Conservation (phyloP, 2,329 filamentous ascomycete species). For the Hypoxylon sp. region DNA sequence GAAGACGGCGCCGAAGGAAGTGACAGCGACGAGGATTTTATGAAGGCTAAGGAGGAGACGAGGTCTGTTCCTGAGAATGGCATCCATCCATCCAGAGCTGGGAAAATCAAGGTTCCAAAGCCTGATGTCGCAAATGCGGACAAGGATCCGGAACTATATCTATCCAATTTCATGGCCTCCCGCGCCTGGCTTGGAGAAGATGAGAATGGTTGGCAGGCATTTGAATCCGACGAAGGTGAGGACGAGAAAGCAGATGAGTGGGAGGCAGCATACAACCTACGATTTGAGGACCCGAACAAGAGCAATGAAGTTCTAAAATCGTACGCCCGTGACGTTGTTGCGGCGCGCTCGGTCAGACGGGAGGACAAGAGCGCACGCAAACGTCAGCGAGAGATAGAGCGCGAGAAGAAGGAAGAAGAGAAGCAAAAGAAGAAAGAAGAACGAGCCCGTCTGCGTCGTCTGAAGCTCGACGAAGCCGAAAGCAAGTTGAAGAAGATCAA, state of each 20-base stretch:
- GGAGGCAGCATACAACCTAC: constrained; percentile 93
- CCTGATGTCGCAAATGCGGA: constrained; percentile 82
- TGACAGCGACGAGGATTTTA: constrained; percentile 78
- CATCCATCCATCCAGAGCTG: constrained; percentile 70
- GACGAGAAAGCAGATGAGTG: constrained; percentile 84
- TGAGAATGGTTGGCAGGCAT: constrained; percentile 78
- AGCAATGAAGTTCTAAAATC: constrained; percentile 90
- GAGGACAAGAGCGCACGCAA: constrained; percentile 85
- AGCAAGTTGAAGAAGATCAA: constrained; percentile 90
- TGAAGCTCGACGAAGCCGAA: constrained; percentile 93
- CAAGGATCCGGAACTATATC: constrained; percentile 89
- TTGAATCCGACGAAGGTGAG: constrained; percentile 89
- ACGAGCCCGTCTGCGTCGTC: constrained; percentile 83
- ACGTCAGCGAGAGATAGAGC: constrained; percentile 83
- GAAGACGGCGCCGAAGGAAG: constrained; percentile 65
- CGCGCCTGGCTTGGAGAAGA: constrained; percentile 87
- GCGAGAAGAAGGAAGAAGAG: constrained; percentile 82
- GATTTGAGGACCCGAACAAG: constrained; percentile 92
- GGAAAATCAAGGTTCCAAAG: constrained; percentile 66
- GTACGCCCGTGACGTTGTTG: constrained; percentile 88
- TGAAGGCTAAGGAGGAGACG: constrained; percentile 74
- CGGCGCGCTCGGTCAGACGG: constrained; percentile 85
- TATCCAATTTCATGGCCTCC: constrained; percentile 96
- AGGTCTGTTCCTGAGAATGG: constrained; percentile 57
- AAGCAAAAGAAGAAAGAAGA: constrained; percentile 84